These are phyloP conservation scores for Calonectria leucothoes DNA, from an alignment of 2,329 filamentous ascomycete genomes.

Conservation along the genomic window DNA sequence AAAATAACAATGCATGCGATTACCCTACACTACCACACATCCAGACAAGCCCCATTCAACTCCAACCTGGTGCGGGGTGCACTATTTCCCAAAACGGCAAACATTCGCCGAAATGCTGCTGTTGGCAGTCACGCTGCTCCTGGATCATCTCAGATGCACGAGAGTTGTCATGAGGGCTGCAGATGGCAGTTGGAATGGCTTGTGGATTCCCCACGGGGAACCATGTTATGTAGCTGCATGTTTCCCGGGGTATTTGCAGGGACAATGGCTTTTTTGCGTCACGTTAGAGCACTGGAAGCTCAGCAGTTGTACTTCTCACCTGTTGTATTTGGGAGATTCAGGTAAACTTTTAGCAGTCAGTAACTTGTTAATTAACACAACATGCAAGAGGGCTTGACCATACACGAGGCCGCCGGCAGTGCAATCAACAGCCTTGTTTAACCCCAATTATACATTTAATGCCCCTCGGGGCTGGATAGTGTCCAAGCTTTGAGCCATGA, in stretches of 20 bases:
- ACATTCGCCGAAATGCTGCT: background rate
- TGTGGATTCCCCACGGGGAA: conserved; percentile 1
- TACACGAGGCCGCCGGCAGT: background rate
- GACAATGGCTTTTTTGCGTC: no score
- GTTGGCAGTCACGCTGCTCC: background rate
- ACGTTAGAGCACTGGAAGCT: background rate
- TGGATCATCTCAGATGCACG: background rate
- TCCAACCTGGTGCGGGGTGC: background rate
- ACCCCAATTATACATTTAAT: background rate
- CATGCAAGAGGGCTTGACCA: background rate
- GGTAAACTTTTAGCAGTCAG: no score
- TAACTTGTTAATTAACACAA: no score
- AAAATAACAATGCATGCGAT: no score
- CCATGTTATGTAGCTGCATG: background rate
- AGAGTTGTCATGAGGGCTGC: background rate
- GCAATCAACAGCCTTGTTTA: background rate
- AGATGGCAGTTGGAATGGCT: background rate
- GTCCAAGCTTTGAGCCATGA: background rate
- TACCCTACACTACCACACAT: background rate
- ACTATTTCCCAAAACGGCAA: background rate
- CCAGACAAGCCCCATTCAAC: background rate
- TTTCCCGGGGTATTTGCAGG: background rate
- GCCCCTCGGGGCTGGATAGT: background rate
- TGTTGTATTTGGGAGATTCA: no score
- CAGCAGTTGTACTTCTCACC: background rate